phyloP scores from a whole-genome alignment of 1,139 yeast genomes.

The Suhomyces panamericanus region DNA sequence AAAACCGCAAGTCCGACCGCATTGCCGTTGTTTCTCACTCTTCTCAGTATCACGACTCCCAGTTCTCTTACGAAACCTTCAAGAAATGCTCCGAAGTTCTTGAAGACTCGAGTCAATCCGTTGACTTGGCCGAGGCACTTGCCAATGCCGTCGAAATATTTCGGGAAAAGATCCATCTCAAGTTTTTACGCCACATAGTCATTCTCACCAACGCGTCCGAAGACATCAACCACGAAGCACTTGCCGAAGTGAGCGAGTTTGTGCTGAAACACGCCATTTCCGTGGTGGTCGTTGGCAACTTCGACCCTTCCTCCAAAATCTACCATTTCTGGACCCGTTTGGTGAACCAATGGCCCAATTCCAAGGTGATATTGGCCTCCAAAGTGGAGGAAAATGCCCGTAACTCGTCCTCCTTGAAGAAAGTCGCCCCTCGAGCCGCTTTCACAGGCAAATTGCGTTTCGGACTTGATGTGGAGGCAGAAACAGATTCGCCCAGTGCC shows the following conservation, averaged over 20 bases:
- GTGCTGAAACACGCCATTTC: constrained; percentile 25
- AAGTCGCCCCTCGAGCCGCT: constrained; percentile 37
- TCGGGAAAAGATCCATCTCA: constrained; percentile 29
- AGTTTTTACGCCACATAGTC: constrained; percentile 41
- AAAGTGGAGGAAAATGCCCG: constrained; percentile 17
- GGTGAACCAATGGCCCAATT: constrained; percentile 14
- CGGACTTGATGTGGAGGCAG: constrained; percentile 29
- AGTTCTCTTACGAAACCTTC: constrained; percentile 22
- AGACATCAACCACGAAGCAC: constrained; percentile 11
- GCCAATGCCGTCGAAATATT: constrained; percentile 33
- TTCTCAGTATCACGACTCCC: constrained; percentile 27
- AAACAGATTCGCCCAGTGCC: not conserved
- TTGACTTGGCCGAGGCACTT: constrained; percentile 29
- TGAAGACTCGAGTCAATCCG: not conserved
- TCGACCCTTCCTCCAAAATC: not conserved
- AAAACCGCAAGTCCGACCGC: constrained; percentile 58
- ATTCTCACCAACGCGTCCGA: constrained; percentile 44
- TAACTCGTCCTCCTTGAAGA: constrained; percentile 30
- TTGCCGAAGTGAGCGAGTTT: constrained; percentile 19
- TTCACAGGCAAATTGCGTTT: constrained; percentile 42
- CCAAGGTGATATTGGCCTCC: constrained; percentile 18
- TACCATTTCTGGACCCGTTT: constrained; percentile 18
- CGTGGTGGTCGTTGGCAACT: constrained; percentile 17
- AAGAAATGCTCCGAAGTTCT: constrained; percentile 11
- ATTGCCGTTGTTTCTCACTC: constrained; percentile 42